Conservation (phyloP, 352 stramenopile species). For the Globisporangium abappressorium region DNA sequence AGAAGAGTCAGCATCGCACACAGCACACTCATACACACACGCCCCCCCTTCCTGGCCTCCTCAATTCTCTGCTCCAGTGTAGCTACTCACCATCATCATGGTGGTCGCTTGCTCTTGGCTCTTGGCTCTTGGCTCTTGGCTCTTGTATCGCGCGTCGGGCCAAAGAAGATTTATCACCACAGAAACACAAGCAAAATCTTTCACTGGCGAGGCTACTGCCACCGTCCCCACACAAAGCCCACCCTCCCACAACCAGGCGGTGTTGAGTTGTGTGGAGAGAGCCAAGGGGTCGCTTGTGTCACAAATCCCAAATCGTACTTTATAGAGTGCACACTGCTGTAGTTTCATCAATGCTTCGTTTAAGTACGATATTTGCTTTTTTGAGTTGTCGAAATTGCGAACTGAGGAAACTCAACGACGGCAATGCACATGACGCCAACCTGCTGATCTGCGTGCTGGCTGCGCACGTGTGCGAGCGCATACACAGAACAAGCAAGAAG, state of each 20-base stretch:
- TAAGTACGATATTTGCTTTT: background rate
- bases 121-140: background rate
- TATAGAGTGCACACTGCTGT: background rate
- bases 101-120: constrained; percentile 22
- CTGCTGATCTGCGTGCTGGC: background rate
- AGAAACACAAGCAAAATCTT: constrained; percentile 20
- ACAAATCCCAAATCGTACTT: background rate
- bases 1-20: constrained; percentile 3
- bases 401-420: background rate
- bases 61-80: background rate
- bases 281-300: background rate
- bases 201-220: constrained; percentile 7
- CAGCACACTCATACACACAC: background rate
- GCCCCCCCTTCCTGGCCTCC: background rate
- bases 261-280: background rate
- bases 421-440: background rate
- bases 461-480: background rate
- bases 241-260: background rate
- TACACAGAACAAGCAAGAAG: no score
- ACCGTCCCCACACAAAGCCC: background rate
- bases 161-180: constrained; percentile 21
- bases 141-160: background rate
- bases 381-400: no score
- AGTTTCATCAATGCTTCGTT: background rate
- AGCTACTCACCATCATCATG: constrained; percentile 47